These are phyloP conservation scores for Pestalotiopsis sp. DNA, from an alignment of 2,329 filamentous ascomycete species.

Conservation along the genomic window DNA sequence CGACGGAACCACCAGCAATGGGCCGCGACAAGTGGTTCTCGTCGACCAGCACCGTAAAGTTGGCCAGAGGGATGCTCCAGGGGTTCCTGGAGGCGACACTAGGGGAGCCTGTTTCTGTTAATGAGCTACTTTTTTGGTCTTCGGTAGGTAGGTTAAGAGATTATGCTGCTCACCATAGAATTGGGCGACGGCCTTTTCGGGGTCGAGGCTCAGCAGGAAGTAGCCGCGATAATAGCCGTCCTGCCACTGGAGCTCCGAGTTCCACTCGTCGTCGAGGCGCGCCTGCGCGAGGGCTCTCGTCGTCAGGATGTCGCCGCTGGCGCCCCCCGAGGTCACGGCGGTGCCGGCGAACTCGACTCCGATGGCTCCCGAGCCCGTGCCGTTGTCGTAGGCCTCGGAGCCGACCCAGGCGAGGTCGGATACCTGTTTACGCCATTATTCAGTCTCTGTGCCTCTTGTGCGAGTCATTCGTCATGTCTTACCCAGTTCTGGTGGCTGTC, in stretches of 20 bases:
- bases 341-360: constrained; percentile 68
- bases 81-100: constrained; percentile 3
- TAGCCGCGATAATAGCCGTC: constrained; percentile 9
- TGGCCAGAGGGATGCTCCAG: constrained; percentile 7
- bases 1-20: constrained; percentile 3
- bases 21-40: constrained; percentile 10
- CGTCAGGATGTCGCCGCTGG: background rate
- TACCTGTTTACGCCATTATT: constrained; percentile 22
- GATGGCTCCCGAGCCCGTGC: constrained; percentile 54
- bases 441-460: background rate
- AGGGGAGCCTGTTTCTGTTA: background rate
- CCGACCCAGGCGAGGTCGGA: constrained; percentile 60
- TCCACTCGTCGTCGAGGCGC: constrained; percentile 8
- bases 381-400: constrained; percentile 49
- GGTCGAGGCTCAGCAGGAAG: background rate
- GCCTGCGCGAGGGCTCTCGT: background rate
- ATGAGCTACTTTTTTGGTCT: background rate
- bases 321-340: constrained; percentile 49
- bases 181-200: background rate
- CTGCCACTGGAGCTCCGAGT: constrained; percentile 10
- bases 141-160: background rate
- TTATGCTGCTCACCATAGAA: background rate
- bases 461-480: background rate
- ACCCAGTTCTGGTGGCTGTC: constrained; percentile 70
- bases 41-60: constrained; percentile 1